Evolutionary conservation across 176 grass and related monocot genomes (phyloP), one percentile per base, ranked within the genome.

Genomic region (Carex parvula): DNA sequence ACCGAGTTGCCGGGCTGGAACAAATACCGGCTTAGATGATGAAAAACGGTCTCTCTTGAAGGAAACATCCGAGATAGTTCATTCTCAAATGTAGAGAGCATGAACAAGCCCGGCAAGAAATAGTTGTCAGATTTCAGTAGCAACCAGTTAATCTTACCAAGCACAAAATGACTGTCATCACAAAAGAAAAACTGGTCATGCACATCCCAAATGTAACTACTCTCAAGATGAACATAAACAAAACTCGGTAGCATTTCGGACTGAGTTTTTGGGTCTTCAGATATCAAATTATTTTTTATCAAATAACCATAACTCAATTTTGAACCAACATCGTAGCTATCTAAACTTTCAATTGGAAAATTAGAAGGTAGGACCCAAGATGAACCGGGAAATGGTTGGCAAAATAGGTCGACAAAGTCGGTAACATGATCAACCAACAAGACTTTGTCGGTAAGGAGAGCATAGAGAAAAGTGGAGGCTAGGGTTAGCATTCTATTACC

Each of bases 31-130:
- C 87, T 87, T n/a, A 96, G 15, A 75, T 91, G 94, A 76, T 93
- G 94, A 85, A 96, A 96, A 24, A 88, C 91, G 4, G 85, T 89
- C 79, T 87, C 91, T 83, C 37, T 61, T 18, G 68, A 89, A 61
- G 94, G 94, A 81, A 95, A 95, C 84, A 95, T 89, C 84, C 61
- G 86, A 55, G 68, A 80, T 66, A 95, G 87, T 84, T 95, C 93
- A 67, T 91, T 69, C 22, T 92, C 88, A 18, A 89, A 91, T 61
- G 58, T 80, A 59, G 90, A 85, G 70, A 95, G 66, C 32, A 92
- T 81, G 88, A 95, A 95, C 41, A 95, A 55, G 8, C 86, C 86
- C 11, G 89, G 87, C 35, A 83, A 26, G 37, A 95, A 95, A 91
- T 95, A 95, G 60, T 86, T 86, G 64, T 95, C 50, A 50, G 93